phyloP scores from a whole-genome alignment of 2,329 filamentous ascomycete genomes.

The Neonectria coccinea region DNA sequence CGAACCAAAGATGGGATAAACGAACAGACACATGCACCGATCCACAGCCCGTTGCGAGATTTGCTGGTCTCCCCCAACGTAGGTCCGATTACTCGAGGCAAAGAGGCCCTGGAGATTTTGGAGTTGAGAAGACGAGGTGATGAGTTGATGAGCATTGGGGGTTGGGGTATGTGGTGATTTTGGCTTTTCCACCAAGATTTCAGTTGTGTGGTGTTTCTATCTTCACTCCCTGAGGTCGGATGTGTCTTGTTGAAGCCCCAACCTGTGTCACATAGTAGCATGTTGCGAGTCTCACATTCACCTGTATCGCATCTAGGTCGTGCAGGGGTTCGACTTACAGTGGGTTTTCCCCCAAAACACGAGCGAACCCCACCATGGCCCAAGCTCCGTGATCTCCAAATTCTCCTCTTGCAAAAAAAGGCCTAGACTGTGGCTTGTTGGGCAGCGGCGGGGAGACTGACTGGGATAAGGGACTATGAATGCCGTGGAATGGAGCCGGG shows the following conservation, averaged over 20 bases:
- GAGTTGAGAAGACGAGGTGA: not conserved
- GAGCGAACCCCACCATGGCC: conserved; percentile 19
- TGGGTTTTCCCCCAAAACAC: conserved; percentile 7
- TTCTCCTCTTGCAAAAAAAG: not conserved
- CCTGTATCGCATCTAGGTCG: not conserved
- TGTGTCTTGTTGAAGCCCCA: conserved; percentile 41
- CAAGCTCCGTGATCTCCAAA: conserved; percentile 10
- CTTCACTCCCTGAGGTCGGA: conserved; percentile 20
- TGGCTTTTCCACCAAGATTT: too few relatives aligned
- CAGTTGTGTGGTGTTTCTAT: not conserved
- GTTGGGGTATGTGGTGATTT: conserved; percentile 35
- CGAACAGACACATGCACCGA: not conserved
- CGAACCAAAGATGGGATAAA: not conserved
- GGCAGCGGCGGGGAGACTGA: not conserved
- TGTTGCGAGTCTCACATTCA: conserved; percentile 7
- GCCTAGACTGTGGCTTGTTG: conserved; percentile 12
- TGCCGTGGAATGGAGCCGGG: conserved; percentile 10
- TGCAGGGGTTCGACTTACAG: conserved; percentile 5
- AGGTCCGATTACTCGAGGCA: conserved; percentile 10
- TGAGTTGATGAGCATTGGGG: conserved; percentile 33
- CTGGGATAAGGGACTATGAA: conserved; percentile 11
- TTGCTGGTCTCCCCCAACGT: conserved; percentile 11
- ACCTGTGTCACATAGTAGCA: conserved; percentile 22
- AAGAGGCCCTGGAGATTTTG: conserved; percentile 2
- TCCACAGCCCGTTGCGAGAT: conserved; percentile 1